These are phyloP conservation scores for Sugiyamaella xylanicola DNA, from an alignment of 1,139 yeast genomes.

Conservation along the genomic window DNA sequence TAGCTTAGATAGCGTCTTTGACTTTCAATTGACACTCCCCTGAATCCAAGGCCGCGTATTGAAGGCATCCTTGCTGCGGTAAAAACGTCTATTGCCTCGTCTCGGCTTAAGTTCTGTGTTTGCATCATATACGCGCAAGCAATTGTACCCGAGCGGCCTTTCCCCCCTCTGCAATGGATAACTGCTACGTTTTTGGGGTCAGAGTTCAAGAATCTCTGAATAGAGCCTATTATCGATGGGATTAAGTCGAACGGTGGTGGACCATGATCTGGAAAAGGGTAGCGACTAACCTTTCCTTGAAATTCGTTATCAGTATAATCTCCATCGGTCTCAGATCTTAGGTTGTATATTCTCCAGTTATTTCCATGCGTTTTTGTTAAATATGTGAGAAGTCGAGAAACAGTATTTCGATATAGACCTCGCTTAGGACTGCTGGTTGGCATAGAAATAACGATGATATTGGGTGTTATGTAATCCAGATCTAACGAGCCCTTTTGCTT, in stretches of 20 bases:
- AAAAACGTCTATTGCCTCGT: slow-evolving; percentile 55
- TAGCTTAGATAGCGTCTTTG: slow-evolving; percentile 71
- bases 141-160: slow-evolving; percentile 85
- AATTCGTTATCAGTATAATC: slow-evolving; percentile 46
- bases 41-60: slow-evolving; percentile 50
- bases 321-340: slow-evolving; percentile 63
- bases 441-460: slow-evolving; percentile 69
- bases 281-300: slow-evolving; percentile 44
- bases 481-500: slow-evolving; percentile 58
- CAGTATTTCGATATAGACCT: slow-evolving; percentile 57
- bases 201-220: slow-evolving; percentile 48
- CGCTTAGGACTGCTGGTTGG: slow-evolving; percentile 57
- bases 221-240: slow-evolving; percentile 48
- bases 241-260: slow-evolving; percentile 67
- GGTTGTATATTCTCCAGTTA: slow-evolving; percentile 74
- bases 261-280: slow-evolving; percentile 75
- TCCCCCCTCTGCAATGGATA: slow-evolving; percentile 88
- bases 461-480: slow-evolving; percentile 62
- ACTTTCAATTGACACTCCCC: slow-evolving; percentile 71
- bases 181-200: slow-evolving; percentile 56
- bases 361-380: slow-evolving; percentile 53
- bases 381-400: slow-evolving; percentile 54
- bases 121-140: slow-evolving; percentile 71
- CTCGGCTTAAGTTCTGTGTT: slow-evolving; percentile 42
- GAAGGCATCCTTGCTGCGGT: slow-evolving; percentile 57